A percentile compares a stretch with the other conserved stretches of the same genome.
phyloP scores from a whole-genome alignment of 176 grass and related monocot species.

The Avena eriantha region DNA sequence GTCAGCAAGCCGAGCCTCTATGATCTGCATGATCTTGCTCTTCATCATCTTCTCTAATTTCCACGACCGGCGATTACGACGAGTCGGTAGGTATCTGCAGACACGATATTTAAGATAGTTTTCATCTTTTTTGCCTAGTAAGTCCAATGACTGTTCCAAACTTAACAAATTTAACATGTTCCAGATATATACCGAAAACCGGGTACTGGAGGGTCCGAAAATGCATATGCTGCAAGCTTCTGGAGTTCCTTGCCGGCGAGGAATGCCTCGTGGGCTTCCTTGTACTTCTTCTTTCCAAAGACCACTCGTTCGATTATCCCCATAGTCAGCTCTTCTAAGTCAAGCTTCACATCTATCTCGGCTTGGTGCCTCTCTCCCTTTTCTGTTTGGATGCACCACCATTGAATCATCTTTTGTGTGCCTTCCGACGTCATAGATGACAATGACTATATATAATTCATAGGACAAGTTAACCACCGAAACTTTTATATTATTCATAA shows the following conservation, averaged over 20 bases:
- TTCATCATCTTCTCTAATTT: no score
- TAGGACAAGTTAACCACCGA: background rate
- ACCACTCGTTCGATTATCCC: constrained; percentile 46
- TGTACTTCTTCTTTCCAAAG: constrained; percentile 41
- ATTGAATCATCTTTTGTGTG: constrained; percentile 24
- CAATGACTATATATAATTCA: constrained; percentile 11
- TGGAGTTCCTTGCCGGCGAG: constrained; percentile 38
- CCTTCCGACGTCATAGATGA: constrained; percentile 42
- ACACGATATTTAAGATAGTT: background rate
- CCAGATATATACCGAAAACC: constrained; percentile 35
- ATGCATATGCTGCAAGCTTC: background rate
- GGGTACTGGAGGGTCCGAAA: constrained; percentile 32
- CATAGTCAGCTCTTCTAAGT: constrained; percentile 48
- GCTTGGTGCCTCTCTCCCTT: background rate
- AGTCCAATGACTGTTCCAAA: background rate
- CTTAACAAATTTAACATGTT: background rate
- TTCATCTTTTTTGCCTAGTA: background rate
- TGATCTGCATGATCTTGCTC: background rate
- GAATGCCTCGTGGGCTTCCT: constrained; percentile 37
- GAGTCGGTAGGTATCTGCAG: constrained; percentile 51
- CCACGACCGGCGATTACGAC: constrained; percentile 30
- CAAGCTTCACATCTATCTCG: constrained; percentile 45
- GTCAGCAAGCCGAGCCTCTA: background rate
- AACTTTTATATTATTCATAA: background rate
- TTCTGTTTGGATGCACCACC: constrained; percentile 2